Evolutionary conservation across 2,329 filamentous ascomycete species (phyloP).

Genomic region (Curvularia eragrostidis): DNA sequence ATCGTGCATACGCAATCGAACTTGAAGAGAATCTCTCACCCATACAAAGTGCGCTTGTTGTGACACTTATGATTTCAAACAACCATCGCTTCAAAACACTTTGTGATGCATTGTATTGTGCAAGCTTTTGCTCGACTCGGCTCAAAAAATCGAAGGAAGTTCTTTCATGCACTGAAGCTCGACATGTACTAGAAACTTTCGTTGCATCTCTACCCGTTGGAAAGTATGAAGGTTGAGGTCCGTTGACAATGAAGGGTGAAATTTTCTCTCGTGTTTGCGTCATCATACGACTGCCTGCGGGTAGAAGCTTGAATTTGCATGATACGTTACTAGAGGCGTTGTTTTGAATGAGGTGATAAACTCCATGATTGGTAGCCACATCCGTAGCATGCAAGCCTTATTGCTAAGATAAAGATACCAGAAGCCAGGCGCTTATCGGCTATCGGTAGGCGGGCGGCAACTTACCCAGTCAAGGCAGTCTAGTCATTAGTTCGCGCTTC

Average conservation of each 20-base stretch:
- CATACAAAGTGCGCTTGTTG: conserved; percentile 44
- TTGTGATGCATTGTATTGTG: conserved; percentile 30
- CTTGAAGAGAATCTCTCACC: neutral
- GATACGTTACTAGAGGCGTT: neutral
- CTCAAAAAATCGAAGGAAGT: conserved; percentile 23
- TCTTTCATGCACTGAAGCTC: neutral
- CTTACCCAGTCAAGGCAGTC: neutral
- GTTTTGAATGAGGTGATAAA: neutral
- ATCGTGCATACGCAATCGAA: neutral
- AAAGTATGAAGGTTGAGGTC: neutral
- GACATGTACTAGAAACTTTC: neutral
- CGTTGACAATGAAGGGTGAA: neutral
- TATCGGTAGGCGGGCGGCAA: neutral
- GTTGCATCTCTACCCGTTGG: neutral
- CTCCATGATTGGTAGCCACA: neutral
- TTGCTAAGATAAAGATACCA: neutral
- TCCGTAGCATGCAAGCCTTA: too few relatives aligned
- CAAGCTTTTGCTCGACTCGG: conserved; percentile 32
- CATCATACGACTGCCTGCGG: neutral
- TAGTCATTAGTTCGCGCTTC: neutral
- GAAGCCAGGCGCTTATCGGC: neutral
- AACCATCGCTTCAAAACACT: conserved; percentile 35
- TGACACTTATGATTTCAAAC: conserved; percentile 38
- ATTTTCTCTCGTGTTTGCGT: neutral
- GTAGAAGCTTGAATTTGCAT: neutral